These are phyloP conservation scores for Salix caprea DNA, from an alignment of 345 rosid species.

Conservation along the genomic window DNA sequence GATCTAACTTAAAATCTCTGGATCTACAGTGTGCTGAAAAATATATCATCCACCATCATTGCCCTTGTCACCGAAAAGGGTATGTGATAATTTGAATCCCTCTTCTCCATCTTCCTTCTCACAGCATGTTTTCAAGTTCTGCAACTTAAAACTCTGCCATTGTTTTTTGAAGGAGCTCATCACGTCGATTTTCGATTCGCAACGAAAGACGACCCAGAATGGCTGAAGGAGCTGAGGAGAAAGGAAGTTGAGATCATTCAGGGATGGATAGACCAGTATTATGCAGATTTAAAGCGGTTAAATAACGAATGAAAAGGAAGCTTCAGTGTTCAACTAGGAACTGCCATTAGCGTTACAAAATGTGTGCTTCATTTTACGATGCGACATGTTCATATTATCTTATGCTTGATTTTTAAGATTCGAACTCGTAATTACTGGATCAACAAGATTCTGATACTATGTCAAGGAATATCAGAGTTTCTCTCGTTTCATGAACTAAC, in stretches of 20 bases:
- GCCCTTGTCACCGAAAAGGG: conserved; percentile 67
- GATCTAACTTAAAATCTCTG: not conserved
- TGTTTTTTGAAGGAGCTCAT: conserved; percentile 53
- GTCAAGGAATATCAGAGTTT: too few relatives aligned
- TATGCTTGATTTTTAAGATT: too few relatives aligned
- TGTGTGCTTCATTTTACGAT: too few relatives aligned
- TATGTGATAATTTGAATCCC: conserved; percentile 5
- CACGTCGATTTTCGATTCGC: conserved; percentile 60
- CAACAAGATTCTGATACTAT: too few relatives aligned
- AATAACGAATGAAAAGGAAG: conserved; percentile 3
- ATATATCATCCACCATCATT: conserved; percentile 56
- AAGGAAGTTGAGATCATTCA: conserved; percentile 56
- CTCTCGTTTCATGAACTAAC: too few relatives aligned
- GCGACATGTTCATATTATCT: rapidly evolving
- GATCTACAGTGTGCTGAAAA: conserved; percentile 54
- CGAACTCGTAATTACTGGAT: rapidly evolving
- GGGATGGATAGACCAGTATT: conserved; percentile 53
- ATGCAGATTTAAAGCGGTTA: conserved; percentile 35
- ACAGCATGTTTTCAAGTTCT: not conserved
- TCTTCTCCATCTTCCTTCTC: not conserved
- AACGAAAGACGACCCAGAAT: conserved; percentile 51
- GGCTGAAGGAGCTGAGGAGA: conserved; percentile 57
- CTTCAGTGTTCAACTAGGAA: too few relatives aligned
- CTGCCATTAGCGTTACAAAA: too few relatives aligned
- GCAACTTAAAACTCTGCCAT: not conserved